A percentile compares a stretch with the other conserved stretches of the same genome.
These are phyloP conservation scores for Hylodesmum podocarpum DNA, from an alignment of 306 rosid species.

Conservation along the genomic window DNA sequence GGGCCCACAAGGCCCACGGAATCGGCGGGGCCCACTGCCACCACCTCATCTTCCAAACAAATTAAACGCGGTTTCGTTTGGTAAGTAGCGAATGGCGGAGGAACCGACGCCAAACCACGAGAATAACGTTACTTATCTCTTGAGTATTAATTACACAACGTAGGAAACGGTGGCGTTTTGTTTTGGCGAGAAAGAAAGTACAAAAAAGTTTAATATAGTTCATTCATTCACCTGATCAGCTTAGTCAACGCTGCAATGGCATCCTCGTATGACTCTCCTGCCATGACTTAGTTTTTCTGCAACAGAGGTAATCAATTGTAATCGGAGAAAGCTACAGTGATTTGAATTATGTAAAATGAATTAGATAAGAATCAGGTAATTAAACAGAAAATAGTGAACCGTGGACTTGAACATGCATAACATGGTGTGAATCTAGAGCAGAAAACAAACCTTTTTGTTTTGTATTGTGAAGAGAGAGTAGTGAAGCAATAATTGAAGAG, in stretches of 20 bases:
- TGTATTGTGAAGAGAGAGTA: background rate
- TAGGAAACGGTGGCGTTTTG: background rate
- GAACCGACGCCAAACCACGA: background rate
- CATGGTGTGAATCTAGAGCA: conserved; percentile 24
- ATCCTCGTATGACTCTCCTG: conserved; percentile 58
- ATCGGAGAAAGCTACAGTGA: background rate
- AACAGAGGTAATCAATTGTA: background rate
- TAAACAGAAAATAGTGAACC: background rate
- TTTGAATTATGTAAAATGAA: background rate
- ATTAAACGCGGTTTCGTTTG: background rate
- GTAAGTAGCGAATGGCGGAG: background rate
- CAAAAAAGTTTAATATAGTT: background rate
- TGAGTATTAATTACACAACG: background rate
- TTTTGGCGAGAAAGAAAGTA: background rate
- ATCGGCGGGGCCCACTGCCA: background rate
- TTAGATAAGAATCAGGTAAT: background rate
- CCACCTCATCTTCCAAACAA: background rate
- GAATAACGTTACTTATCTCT: background rate
- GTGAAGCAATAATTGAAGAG: background rate
- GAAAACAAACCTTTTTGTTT: conserved; percentile 30
- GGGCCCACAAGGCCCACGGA: background rate
- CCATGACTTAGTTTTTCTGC: conserved; percentile 75
- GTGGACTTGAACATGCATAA: background rate
- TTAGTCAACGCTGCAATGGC: conserved; percentile 73
- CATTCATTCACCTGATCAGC: conserved; percentile 61